phyloP scores from a whole-genome alignment of 495 filamentous ascomycete genomes.

The Astrothelium subdiscretum region DNA sequence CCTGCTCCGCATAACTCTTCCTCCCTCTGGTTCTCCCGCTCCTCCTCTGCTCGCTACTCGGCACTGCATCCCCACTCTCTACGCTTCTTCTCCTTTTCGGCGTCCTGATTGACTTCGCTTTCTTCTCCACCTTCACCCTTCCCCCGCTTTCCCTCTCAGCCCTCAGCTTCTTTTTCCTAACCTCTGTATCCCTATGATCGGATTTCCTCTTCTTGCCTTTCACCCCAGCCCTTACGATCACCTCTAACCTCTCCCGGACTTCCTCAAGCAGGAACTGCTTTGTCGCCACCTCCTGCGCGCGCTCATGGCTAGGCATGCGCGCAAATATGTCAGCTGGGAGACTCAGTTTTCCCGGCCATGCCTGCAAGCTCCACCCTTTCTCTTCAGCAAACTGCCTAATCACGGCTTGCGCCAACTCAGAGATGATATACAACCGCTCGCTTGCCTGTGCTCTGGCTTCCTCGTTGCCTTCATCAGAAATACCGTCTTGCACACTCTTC shows the following conservation, averaged over 20 bases:
- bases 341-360: slow-evolving; percentile 68
- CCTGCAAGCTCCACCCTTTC: slow-evolving; percentile 66
- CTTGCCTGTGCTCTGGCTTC: slow-evolving; percentile 18
- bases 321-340: slow-evolving; percentile 69
- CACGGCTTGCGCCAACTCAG: slow-evolving; percentile 73
- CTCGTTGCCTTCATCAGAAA: slow-evolving; percentile 35
- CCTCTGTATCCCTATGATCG: slow-evolving; percentile 10
- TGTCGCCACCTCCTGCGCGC: slow-evolving; percentile 71
- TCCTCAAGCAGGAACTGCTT: slow-evolving; percentile 73
- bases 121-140: slow-evolving; percentile 26
- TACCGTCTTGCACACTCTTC: slow-evolving; percentile 76
- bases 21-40: slow-evolving; percentile 29
- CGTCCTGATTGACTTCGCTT: slow-evolving; percentile 32
- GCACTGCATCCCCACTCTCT: slow-evolving; percentile 16
- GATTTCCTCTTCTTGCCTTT: slow-evolving; percentile 25
- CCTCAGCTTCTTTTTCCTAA: slow-evolving; percentile 12
- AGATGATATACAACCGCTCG: slow-evolving; percentile 72
- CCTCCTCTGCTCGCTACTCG: slow-evolving; percentile 29
- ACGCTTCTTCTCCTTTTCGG: slow-evolving; percentile 31
- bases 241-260: slow-evolving; percentile 66
- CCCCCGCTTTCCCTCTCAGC: slow-evolving; percentile 25
- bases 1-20: slow-evolving; percentile 44
- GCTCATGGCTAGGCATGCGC: slow-evolving; percentile 58
- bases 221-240: slow-evolving; percentile 38
- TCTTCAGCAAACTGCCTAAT: slow-evolving; percentile 74